Evolutionary conservation across 768 basidiomycete species (phyloP), one percentile per base, ranked within the genome.

Genomic region (Cystobasidium ongulense): DNA sequence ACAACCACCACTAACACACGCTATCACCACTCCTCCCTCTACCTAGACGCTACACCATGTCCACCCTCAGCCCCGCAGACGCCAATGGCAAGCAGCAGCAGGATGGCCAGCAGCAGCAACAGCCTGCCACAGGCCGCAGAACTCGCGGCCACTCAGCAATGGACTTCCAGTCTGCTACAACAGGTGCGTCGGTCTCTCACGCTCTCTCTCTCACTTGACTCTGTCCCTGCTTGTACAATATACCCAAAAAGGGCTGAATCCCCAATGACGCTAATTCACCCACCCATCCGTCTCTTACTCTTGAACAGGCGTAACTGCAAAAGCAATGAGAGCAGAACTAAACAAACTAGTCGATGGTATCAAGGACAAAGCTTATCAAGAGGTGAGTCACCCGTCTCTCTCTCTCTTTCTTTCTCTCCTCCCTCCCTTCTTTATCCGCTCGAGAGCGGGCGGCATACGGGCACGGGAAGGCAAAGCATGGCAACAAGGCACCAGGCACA

Each of bases 251-350:
- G 18, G 11, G 38, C 27, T 35, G 15, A 35, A 4, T 18, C 5
- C 25, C 35, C 63, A 13, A 15, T 27, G 33, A 35, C 33, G 38
- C 27, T 35, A 15, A 35, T 17, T 18, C 5, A 10, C 62, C 10
- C 62, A 29, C 62, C 36, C 62, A 13, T 63, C 13, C 33, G 15
- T 36, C 7, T 36, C 13, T 11, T 66, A 35, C 29, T 13, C 95
- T 76, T 94, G 87, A 39, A 93, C 92, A 67, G 92, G 91, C 77
- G 89, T 93, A 76, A 89, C 91, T 31, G 90, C 91, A 77, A 97
- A 96, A 84, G 85, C 92, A 71, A 97, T 97, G 95, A 88, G 92
- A 84, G 96, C 97, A 81, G 96, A 98, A 84, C 89, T 99, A 83
- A 89, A 89, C 82, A 87, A 87, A 80, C 90, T 99, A 85, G 92